These are phyloP conservation scores for Polysphondylium violaceum DNA, from an alignment of 78 protist species.

Conservation along the genomic window DNA sequence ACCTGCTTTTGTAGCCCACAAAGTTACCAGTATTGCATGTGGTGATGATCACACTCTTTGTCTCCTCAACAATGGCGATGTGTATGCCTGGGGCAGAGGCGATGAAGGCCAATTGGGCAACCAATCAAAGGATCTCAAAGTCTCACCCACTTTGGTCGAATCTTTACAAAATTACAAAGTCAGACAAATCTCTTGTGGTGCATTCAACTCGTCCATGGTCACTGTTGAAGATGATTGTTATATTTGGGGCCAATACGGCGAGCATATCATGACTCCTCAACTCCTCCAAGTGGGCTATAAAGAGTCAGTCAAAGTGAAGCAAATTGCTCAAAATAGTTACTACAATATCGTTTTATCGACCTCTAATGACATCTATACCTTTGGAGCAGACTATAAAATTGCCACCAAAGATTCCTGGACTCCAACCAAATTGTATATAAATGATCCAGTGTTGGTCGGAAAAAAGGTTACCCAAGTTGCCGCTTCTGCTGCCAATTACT, in stretches of 20 bases:
- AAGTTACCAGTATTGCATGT: slow-evolving; percentile 28
- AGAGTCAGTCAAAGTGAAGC: not conserved
- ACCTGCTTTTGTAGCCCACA: not conserved
- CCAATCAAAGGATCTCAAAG: slow-evolving; percentile 30
- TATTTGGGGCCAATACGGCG: slow-evolving; percentile 58
- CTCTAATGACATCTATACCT: slow-evolving; percentile 31
- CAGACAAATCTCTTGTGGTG: slow-evolving; percentile 16
- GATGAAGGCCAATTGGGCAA: slow-evolving; percentile 73
- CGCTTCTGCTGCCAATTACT: slow-evolving; percentile 28
- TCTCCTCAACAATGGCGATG: slow-evolving; percentile 29
- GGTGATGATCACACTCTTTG: slow-evolving; percentile 67
- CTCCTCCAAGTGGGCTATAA: not conserved
- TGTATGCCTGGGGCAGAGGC: slow-evolving; percentile 73
- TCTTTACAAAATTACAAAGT: slow-evolving; percentile 5
- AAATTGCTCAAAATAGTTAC: slow-evolving; percentile 35
- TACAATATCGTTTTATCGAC: slow-evolving; percentile 31
- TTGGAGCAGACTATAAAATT: slow-evolving; percentile 54
- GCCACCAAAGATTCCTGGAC: slow-evolving; percentile 21
- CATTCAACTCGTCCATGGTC: slow-evolving; percentile 6
- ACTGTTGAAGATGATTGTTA: slow-evolving; percentile 29
- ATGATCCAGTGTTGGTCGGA: slow-evolving; percentile 49
- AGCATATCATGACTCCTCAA: slow-evolving; percentile 20
- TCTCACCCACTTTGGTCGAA: slow-evolving; percentile 43
- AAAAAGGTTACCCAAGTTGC: slow-evolving; percentile 67
- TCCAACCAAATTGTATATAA: slow-evolving; percentile 28